Evolutionary conservation across 78 protist genomes (phyloP).

Genomic region (Speleostelium caveatum): DNA sequence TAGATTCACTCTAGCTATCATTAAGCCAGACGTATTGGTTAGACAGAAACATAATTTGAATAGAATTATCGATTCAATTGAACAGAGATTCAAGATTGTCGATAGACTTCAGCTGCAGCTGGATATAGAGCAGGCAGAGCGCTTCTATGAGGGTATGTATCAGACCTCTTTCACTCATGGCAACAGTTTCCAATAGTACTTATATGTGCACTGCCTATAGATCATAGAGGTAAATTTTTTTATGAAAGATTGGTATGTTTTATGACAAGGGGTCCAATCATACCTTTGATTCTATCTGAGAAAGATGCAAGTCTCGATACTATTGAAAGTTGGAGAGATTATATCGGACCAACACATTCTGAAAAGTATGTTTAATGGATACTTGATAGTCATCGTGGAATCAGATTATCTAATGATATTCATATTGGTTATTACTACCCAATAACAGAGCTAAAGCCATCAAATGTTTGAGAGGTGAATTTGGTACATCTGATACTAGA

Average conservation of each 20-base stretch:
- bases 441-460: constrained; percentile 43
- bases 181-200: background rate
- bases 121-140: constrained; percentile 42
- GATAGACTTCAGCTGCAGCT: constrained; percentile 13
- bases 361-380: constrained; percentile 46
- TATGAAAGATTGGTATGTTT: constrained; percentile 72
- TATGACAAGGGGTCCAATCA: constrained; percentile 67
- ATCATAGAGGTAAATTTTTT: constrained; percentile 77
- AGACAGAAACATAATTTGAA: constrained; percentile 21
- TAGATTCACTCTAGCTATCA: constrained; percentile 60
- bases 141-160: constrained; percentile 40
- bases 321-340: constrained; percentile 69
- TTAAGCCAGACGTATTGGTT: constrained; percentile 54
- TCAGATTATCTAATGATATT: too few species aligned
- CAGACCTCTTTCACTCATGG: background rate
- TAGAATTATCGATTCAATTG: constrained; percentile 11
- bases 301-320: background rate
- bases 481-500: constrained; percentile 69
- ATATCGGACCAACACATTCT: constrained; percentile 74
- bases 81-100: constrained; percentile 21
- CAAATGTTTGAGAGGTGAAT: constrained; percentile 60
- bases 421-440: background rate
- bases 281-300: constrained; percentile 41
- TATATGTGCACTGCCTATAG: background rate
- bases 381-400: too few species aligned